Evolutionary conservation across 2,329 filamentous ascomycete species (phyloP).

Genomic region (Exophiala oligosperma): DNA sequence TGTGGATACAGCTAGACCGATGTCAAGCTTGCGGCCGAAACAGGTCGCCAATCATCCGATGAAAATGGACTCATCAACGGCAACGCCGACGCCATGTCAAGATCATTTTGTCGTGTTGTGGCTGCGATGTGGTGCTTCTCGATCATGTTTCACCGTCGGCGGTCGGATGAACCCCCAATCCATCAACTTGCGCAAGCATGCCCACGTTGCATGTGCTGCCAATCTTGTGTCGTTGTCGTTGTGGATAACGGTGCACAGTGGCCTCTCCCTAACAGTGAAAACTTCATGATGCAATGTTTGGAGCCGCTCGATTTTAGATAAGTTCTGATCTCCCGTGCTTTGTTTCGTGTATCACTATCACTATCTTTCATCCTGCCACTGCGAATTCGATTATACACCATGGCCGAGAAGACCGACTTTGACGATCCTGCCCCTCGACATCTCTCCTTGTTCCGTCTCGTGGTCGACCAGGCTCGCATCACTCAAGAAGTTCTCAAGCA

Average conservation of each 20-base stretch:
- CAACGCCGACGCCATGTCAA: not conserved
- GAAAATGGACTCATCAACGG: not conserved
- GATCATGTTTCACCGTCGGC: not conserved
- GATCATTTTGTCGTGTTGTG: not conserved
- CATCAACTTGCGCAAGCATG: not conserved
- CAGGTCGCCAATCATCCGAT: not conserved
- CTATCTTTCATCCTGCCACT: not conserved
- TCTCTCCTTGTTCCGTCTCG: constrained; percentile 49
- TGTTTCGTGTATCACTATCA: not conserved
- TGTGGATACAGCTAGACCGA: not conserved
- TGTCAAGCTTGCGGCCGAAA: constrained; percentile 6
- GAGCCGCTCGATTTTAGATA: not conserved
- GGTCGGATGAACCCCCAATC: not conserved
- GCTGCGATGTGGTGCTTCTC: not conserved
- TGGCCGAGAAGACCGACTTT: constrained; percentile 19
- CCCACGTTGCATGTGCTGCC: not conserved
- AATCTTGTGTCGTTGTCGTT: not conserved
- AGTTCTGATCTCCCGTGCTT: not conserved
- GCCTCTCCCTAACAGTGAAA: not conserved
- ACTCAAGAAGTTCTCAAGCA: constrained; percentile 58
- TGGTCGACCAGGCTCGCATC: constrained; percentile 60
- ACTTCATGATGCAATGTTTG: not conserved
- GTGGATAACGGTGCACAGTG: not conserved
- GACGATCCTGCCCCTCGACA: constrained; percentile 10
- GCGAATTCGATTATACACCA: not conserved